A percentile compares a stretch with the other conserved stretches of the same genome.
Evolutionary conservation across 2,329 filamentous ascomycete species (phyloP).

Genomic region (Stachybotrys echinatus): DNA sequence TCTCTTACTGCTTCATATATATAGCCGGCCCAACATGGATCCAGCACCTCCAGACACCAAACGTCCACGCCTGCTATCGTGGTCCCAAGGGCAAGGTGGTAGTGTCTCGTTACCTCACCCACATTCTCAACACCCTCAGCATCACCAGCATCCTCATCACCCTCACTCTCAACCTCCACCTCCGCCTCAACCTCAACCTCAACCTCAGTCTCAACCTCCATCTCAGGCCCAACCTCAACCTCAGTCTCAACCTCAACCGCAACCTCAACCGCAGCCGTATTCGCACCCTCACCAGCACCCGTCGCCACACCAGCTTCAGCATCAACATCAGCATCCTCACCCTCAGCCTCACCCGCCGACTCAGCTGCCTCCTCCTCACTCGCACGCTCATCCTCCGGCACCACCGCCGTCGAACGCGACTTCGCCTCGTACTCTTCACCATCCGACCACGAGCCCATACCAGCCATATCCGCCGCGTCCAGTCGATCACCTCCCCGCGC

Average conservation of each 20-base stretch:
- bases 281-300: constrained; percentile 10
- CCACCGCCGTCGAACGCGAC: constrained; percentile 10
- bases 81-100: no score
- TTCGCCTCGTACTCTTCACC: constrained; percentile 16
- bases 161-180: constrained; percentile 20
- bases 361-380: constrained; percentile 13
- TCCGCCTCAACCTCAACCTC: constrained; percentile 21
- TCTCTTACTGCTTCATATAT: constrained; percentile 25
- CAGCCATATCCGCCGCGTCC: constrained; percentile 32
- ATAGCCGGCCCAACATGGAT: constrained; percentile 50
- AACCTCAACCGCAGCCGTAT: constrained; percentile 3
- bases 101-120: constrained; percentile 43
- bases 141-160: constrained; percentile 15
- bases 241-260: background rate
- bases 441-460: constrained; percentile 31
- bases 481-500: constrained; percentile 24
- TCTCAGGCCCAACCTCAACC: background rate
- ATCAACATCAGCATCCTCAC: constrained; percentile 13
- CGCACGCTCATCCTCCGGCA: constrained; percentile 21
- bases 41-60: constrained; percentile 53
- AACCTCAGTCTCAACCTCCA: constrained; percentile 11
- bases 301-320: background rate
- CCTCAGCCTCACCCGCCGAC: constrained; percentile 11
- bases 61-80: constrained; percentile 50
- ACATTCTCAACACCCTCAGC: constrained; percentile 20